These are phyloP conservation scores for Hsuehochloa calcarea DNA, from an alignment of 176 grass and related monocot genomes.

Conservation along the genomic window DNA sequence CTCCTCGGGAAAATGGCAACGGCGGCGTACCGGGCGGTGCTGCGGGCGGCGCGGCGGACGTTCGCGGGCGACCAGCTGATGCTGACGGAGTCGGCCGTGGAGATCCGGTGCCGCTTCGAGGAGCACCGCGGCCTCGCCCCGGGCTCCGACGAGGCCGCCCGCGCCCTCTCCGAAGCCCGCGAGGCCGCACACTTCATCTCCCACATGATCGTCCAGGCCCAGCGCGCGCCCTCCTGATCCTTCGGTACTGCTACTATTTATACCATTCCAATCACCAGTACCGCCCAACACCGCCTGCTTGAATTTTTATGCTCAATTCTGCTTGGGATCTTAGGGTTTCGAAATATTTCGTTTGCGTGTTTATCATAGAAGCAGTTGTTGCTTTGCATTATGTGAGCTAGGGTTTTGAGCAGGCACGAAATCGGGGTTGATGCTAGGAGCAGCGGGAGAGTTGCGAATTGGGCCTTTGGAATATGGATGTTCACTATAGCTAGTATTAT, in stretches of 20 bases:
- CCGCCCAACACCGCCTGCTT: background rate
- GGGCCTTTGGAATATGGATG: background rate
- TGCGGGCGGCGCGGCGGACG: constrained; percentile 80
- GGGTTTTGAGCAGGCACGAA: background rate
- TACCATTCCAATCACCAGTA: background rate
- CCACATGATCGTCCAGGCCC: constrained; percentile 89
- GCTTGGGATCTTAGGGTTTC: constrained; percentile 11
- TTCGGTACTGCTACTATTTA: constrained; percentile 46
- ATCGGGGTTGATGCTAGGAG: background rate
- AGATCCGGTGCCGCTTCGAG: constrained; percentile 91
- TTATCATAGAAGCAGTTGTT: background rate
- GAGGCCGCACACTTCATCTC: constrained; percentile 92
- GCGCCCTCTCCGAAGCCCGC: constrained; percentile 46
- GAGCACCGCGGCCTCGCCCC: constrained; percentile 53
- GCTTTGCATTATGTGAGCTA: background rate
- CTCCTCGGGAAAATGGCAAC: constrained; percentile 19
- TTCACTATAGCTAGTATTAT: background rate
- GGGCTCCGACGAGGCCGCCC: constrained; percentile 62
- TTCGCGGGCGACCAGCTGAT: constrained; percentile 82
- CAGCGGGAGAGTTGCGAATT: background rate
- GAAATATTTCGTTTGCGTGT: background rate
- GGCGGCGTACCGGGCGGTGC: constrained; percentile 73
- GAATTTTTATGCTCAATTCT: background rate
- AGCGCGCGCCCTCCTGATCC: constrained; percentile 58
- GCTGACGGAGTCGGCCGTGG: constrained; percentile 70